Conservation (phyloP, 495 filamentous ascomycete genomes). For the Thermothielavioides terrestris region DNA sequence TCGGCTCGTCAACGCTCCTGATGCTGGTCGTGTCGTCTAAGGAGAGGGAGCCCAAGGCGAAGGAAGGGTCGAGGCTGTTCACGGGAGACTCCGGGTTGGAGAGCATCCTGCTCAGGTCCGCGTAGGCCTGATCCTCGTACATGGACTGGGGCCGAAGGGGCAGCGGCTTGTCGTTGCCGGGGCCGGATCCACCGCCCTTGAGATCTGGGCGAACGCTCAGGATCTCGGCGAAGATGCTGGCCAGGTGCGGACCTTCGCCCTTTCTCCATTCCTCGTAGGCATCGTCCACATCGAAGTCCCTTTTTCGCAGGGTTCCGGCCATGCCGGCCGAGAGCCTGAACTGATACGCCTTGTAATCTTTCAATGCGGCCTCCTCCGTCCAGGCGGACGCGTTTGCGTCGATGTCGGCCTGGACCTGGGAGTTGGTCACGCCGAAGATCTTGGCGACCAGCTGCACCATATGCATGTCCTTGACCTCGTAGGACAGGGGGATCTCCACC, state of each 20-base stretch:
- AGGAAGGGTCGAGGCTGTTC: conserved; percentile 68
- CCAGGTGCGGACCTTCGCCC: conserved; percentile 69
- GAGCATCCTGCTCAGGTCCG: conserved; percentile 51
- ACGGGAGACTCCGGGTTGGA: conserved; percentile 30
- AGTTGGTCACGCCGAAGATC: conserved; percentile 70
- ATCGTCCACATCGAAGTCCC: conserved; percentile 88
- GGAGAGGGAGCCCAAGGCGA: conserved; percentile 66
- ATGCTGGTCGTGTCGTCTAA: conserved; percentile 50
- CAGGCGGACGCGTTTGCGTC: conserved; percentile 68
- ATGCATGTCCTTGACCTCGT: conserved; percentile 94
- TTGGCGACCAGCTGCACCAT: conserved; percentile 77
- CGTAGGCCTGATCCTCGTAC: conserved; percentile 44
- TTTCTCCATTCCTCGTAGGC: conserved; percentile 87
- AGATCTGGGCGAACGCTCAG: conserved; percentile 80
- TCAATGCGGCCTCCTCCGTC: conserved; percentile 85
- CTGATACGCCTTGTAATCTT: conserved; percentile 89
- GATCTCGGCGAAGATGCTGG: conserved; percentile 87
- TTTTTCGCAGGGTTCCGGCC: conserved; percentile 62
- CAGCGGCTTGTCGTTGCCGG: conserved; percentile 39
- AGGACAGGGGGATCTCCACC: conserved; percentile 69
- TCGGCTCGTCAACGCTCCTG: conserved; percentile 42
- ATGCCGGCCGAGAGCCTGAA: conserved; percentile 71
- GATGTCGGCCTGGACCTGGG: conserved; percentile 76
- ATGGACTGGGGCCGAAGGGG: conserved; percentile 33
- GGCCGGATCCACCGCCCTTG: conserved; percentile 50